Percentiles rank a stretch among this genome's conserved stretches.
phyloP scores from a whole-genome alignment of 306 rosid species.

The Cucurbita argyrosperma region DNA sequence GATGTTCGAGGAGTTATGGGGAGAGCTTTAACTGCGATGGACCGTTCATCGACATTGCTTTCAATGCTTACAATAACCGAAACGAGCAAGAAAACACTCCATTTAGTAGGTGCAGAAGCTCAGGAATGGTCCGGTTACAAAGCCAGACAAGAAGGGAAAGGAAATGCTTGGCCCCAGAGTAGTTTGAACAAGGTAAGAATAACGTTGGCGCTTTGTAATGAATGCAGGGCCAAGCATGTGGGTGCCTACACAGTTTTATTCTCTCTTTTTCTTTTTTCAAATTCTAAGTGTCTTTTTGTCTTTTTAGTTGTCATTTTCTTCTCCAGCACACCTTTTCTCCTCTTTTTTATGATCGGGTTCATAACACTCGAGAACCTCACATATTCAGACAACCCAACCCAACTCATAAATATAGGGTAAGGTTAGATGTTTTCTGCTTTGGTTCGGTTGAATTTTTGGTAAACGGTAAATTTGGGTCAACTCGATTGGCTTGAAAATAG shows the following conservation, averaged over 20 bases:
- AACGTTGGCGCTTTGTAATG: conserved; percentile 54
- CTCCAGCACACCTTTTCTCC: no score
- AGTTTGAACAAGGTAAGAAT: conserved; percentile 42
- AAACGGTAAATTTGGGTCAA: no score
- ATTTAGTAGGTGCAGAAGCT: conserved; percentile 2
- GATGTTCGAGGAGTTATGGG: background rate
- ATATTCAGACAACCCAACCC: no score
- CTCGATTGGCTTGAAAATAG: no score
- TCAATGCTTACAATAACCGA: conserved; percentile 48
- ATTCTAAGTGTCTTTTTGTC: no score
- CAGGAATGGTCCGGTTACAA: background rate
- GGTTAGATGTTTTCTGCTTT: no score
- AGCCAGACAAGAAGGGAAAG: background rate
- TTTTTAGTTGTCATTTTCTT: no score
- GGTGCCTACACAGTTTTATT: background rate
- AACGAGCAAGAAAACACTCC: conserved; percentile 85
- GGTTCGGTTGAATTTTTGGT: no score
- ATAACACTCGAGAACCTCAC: no score
- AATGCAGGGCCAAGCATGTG: conserved; percentile 19
- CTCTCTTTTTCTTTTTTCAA: no score
- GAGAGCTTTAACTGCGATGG: background rate
- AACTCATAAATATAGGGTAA: no score
- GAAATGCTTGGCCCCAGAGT: conserved; percentile 49
- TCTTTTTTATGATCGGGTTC: no score
- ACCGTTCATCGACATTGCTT: conserved; percentile 29